Conservation (phyloP, 176 grass and related monocot genomes). For the Olyra latifolia region DNA sequence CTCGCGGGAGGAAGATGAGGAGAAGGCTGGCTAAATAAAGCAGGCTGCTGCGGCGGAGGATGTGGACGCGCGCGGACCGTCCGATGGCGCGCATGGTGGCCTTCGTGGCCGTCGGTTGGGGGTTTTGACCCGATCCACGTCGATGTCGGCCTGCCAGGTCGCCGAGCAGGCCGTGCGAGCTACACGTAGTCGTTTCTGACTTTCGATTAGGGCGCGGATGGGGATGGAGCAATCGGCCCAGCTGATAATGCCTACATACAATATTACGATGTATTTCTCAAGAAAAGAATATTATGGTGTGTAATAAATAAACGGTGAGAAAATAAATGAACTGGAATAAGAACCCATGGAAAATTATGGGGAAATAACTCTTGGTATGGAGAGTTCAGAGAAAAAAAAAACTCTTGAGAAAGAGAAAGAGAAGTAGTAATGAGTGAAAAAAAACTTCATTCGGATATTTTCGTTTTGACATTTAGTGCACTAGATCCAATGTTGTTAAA, state of each 20-base stretch:
- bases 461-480: neutral
- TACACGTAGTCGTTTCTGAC: constrained; percentile 60
- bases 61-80: constrained; percentile 34
- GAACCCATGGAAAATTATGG: neutral
- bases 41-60: constrained; percentile 52
- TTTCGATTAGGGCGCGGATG: constrained; percentile 48
- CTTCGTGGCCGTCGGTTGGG: constrained; percentile 14
- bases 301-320: neutral
- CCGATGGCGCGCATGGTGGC: constrained; percentile 43
- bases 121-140: constrained; percentile 70
- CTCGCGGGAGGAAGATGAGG: constrained; percentile 31
- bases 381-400: neutral
- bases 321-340: neutral
- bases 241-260: constrained; percentile 26
- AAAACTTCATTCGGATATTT: neutral
- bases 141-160: constrained; percentile 39
- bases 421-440: neutral
- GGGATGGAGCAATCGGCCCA: constrained; percentile 31
- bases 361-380: neutral
- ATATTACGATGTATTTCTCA: neutral
- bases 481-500: neutral
- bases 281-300: too few relatives aligned
- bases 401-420: neutral
- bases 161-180: constrained; percentile 37
- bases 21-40: constrained; percentile 66